A percentile compares a stretch with the other conserved stretches of the same genome.
Conservation (phyloP, 2,329 filamentous ascomycete species). For the Orbilia brochopaga region DNA sequence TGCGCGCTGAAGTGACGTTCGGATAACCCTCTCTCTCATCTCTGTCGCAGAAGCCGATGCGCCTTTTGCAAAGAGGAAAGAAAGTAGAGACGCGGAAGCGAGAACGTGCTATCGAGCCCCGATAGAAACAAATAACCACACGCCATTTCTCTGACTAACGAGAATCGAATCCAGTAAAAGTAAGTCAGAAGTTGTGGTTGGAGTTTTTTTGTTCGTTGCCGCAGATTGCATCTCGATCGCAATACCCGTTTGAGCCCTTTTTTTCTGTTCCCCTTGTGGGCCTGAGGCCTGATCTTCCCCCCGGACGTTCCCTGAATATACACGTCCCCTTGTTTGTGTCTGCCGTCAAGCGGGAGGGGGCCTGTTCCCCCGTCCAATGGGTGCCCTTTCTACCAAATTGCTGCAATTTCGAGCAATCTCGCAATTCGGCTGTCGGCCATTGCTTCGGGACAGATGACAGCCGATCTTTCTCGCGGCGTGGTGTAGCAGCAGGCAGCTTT, state of each 20-base stretch:
- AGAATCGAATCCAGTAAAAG: constrained; percentile 1
- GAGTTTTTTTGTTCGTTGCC: too few relatives aligned
- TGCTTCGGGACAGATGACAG: constrained; percentile 36
- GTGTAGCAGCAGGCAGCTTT: neutral
- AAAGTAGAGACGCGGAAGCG: too few relatives aligned
- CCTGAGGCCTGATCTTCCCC: constrained; percentile 5
- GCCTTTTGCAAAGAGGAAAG: neutral
- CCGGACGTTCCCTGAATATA: neutral
- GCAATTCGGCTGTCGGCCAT: constrained; percentile 35
- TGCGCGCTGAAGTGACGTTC: constrained; percentile 4
- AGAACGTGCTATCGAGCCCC: too few relatives aligned
- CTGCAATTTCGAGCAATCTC: constrained; percentile 29
- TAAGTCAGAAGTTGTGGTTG: neutral
- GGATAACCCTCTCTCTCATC: neutral
- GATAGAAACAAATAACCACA: too few relatives aligned
- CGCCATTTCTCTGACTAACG: neutral
- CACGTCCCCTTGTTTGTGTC: neutral
- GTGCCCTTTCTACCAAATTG: constrained; percentile 47
- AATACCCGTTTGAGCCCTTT: neutral
- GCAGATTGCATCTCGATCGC: neutral
- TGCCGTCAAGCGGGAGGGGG: constrained; percentile 8
- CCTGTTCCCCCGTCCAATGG: constrained; percentile 33
- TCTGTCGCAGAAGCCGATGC: neutral
- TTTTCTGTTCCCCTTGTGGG: neutral
- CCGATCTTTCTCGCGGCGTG: constrained; percentile 27